Percentiles rank a stretch among this genome's conserved stretches.
Conservation (phyloP, 2,329 filamentous ascomycete species). For the Aspergillus sp. region DNA sequence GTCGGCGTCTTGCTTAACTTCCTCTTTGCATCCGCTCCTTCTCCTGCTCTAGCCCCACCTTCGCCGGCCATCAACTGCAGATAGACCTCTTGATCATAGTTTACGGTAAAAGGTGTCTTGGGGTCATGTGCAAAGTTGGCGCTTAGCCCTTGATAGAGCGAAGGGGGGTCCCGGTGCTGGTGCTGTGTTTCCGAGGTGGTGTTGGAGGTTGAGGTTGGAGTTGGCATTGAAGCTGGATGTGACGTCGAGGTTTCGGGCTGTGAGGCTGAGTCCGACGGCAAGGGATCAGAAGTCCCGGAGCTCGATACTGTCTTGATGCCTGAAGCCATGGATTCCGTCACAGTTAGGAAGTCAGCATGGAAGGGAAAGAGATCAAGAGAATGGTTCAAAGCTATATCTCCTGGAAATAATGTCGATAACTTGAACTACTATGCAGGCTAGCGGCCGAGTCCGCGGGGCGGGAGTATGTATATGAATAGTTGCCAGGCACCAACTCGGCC, state of each 20-base stretch:
- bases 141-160: constrained; percentile 57
- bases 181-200: neutral
- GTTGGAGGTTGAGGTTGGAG: neutral
- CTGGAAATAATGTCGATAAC: neutral
- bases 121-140: constrained; percentile 28
- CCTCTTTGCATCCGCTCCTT: constrained; percentile 16
- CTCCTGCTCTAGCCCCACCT: neutral
- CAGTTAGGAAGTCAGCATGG: neutral
- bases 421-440: neutral
- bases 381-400: neutral
- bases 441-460: neutral
- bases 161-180: neutral
- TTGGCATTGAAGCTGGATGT: neutral
- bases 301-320: neutral
- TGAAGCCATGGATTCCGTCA: neutral
- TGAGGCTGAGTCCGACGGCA: neutral
- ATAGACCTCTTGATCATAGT: constrained; percentile 39
- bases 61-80: constrained; percentile 33
- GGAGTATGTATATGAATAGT: neutral
- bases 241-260: neutral
- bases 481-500: neutral
- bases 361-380: neutral
- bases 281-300: neutral
- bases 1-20: constrained; percentile 34
- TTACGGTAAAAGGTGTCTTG: constrained; percentile 26